Base-by-base conservation (phyloP, 495 filamentous ascomycete genomes). In the Talaromyces thailandensis region DNA sequence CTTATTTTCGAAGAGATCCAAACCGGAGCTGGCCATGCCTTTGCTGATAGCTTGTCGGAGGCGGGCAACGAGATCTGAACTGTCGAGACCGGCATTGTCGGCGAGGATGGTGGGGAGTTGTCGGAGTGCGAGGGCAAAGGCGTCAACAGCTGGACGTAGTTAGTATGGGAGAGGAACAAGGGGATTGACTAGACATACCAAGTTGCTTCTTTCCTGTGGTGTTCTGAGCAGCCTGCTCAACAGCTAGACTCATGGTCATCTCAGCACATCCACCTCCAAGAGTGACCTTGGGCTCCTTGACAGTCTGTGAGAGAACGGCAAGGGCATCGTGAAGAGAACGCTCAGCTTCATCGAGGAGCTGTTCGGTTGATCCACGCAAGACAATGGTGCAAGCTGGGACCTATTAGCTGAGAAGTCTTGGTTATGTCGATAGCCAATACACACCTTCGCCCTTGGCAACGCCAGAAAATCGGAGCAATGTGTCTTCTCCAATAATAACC, bases 211-310 rank as follows among this genome's bases (percentile, higher is more conserved):
- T 98, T 69, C 94, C 94, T 35, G 92, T 90, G 14, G 95, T 90
- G 70, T 96, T 93, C 58, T 93, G 91, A 7, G 93, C 93, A 18
- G 92, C 93, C 56, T 91, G 87, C 70, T 97, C 95, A 43, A 98
- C 94, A 48, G 94, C 94, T 78, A 96, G 96, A 64, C 93, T 90
- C 94, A 98, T 98, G 62, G 96, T 77, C 93, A 96, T 97, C 84
- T 98, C 94, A 0, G 93, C 93, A 69, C 92, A 97, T 18, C 94
- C 94, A 70, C 94, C 94, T 28, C 94, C 94, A 5, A 98, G 86
- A 0, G 95, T 97, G 29, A 91, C 94, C 63, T 91, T 87, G 18
- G 94, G 93, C 75, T 98, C 93, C 72, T 88, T 89, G 65, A 98
- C 91, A 12, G 94, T 98, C 75, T 98, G 94, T 4, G 94, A 98